Evolutionary conservation across 768 basidiomycete genomes (phyloP).

Genomic region (Zangia roseola): DNA sequence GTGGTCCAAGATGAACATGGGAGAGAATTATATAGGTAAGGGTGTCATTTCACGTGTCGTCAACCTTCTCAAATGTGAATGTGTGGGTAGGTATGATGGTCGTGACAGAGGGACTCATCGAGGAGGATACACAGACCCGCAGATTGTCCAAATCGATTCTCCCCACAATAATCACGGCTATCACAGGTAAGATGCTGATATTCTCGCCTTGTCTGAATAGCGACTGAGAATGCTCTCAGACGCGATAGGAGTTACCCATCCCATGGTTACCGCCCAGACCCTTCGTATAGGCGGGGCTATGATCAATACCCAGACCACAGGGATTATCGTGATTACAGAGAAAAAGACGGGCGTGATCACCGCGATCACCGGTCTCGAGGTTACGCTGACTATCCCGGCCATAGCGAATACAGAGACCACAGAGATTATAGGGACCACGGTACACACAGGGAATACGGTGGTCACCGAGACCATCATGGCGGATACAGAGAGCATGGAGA

Average conservation of each 20-base stretch:
- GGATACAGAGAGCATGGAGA: constrained; percentile 20
- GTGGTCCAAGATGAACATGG: constrained; percentile 62
- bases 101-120: constrained; percentile 20
- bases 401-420: constrained; percentile 17
- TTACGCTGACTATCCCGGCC: constrained; percentile 13
- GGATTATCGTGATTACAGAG: constrained; percentile 22
- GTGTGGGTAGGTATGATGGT: constrained; percentile 25
- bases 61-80: constrained; percentile 1
- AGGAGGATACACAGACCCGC: constrained; percentile 28
- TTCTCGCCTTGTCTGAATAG: background rate
- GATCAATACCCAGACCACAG: constrained; percentile 22
- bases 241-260: constrained; percentile 27
- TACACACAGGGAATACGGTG: background rate
- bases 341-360: constrained; percentile 17
- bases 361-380: constrained; percentile 22
- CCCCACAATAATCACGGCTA: constrained; percentile 14
- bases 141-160: constrained; percentile 23
- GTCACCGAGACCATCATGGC: constrained; percentile 1
- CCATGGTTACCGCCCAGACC: constrained; percentile 21
- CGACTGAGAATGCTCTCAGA: constrained; percentile 12
- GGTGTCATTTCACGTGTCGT: background rate
- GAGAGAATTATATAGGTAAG: constrained; percentile 55
- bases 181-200: constrained; percentile 16
- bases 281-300: constrained; percentile 23
- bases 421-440: constrained; percentile 7